Percentiles rank a stretch among this genome's conserved stretches.
Conservation (phyloP, 2,329 filamentous ascomycete species). For the Exophiala spinifera region DNA sequence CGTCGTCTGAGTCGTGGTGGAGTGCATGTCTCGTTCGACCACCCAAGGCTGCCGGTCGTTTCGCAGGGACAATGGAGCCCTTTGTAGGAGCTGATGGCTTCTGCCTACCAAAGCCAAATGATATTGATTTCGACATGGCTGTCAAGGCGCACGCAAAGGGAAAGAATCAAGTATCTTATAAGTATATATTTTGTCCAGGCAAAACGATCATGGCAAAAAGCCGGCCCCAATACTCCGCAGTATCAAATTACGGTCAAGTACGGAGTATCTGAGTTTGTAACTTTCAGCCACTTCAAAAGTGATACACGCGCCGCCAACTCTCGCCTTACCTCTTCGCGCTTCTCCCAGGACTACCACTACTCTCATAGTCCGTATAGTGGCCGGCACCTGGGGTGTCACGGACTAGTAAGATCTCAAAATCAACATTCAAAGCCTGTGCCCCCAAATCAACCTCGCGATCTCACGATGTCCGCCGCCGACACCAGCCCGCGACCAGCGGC, state of each 20-base stretch:
- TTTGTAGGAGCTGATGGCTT: conserved; percentile 11
- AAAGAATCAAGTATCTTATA: background rate
- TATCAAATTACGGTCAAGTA: background rate
- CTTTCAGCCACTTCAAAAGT: background rate
- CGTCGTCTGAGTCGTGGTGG: conserved; percentile 54
- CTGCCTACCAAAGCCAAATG: conserved; percentile 29
- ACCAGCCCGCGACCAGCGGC: conserved; percentile 3
- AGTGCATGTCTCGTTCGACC: conserved; percentile 10
- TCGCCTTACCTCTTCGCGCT: background rate
- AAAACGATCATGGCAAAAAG: background rate
- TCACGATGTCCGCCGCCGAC: background rate
- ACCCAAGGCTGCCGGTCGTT: conserved; percentile 2
- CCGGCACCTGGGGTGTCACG: background rate
- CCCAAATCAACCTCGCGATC: background rate
- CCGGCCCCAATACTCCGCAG: background rate
- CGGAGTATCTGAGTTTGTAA: background rate
- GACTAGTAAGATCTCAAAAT: background rate
- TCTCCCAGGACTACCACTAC: background rate
- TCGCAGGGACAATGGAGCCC: conserved; percentile 4
- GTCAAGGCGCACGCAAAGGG: background rate
- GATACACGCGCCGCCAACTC: background rate
- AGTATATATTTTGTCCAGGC: too few relatives aligned
- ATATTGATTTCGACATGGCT: conserved; percentile 29
- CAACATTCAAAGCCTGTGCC: background rate
- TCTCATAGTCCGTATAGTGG: background rate